Evolutionary conservation across 108 stramenopile species (phyloP).

Genomic region (Cyclotella cryptica): DNA sequence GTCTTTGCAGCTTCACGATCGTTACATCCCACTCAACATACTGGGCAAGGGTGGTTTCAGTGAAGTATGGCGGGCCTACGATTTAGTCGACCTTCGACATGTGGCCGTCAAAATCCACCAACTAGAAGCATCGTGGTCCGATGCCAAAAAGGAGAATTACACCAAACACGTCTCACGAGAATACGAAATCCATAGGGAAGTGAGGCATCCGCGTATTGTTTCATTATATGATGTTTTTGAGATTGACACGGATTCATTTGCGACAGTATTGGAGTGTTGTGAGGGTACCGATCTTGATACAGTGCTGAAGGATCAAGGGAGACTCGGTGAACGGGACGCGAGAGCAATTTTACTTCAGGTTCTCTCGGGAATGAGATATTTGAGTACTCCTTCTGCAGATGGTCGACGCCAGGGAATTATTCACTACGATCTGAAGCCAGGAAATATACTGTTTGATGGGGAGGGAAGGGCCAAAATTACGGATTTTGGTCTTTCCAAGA

Average conservation of each 20-base stretch:
- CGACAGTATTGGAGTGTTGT: slow-evolving; percentile 98
- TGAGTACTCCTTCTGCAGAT: slow-evolving; percentile 86
- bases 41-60: slow-evolving; percentile 98
- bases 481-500: slow-evolving; percentile 97
- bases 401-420: slow-evolving; percentile 93
- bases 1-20: slow-evolving; percentile 74
- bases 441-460: slow-evolving; percentile 94
- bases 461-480: slow-evolving; percentile 98
- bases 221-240: slow-evolving; percentile 98
- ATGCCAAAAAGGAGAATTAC: slow-evolving; percentile 94
- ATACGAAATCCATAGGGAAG: slow-evolving; percentile 96
- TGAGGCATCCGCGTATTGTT: slow-evolving; percentile 97
- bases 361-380: slow-evolving; percentile 93
- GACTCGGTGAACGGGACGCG: slow-evolving; percentile 93
- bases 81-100: slow-evolving; percentile 80
- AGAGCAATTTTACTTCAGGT: slow-evolving; percentile 94
- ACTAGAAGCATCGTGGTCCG: slow-evolving; percentile 94
- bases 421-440: slow-evolving; percentile 96
- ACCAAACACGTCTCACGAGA: slow-evolving; percentile 98
- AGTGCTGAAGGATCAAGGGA: slow-evolving; percentile 80
- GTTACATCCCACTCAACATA: slow-evolving; percentile 90
- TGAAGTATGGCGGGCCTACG: slow-evolving; percentile 98
- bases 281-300: slow-evolving; percentile 93
- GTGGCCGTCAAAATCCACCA: slow-evolving; percentile 99
- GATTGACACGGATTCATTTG: slow-evolving; percentile 96